phyloP scores from a whole-genome alignment of 305 asterid genomes.

The Fraxinus latifolia region DNA sequence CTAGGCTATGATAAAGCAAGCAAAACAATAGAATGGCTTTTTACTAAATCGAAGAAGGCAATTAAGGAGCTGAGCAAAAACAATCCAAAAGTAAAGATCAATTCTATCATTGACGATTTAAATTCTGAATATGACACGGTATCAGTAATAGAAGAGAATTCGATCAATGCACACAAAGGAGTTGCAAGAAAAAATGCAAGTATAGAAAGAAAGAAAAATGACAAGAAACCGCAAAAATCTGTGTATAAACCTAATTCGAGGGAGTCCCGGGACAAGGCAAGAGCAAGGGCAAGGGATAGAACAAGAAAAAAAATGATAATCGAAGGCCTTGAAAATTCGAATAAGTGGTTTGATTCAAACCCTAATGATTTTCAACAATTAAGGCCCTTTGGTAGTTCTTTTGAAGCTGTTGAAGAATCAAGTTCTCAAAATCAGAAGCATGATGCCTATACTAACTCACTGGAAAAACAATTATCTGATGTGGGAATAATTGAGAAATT shows the following conservation, averaged over 20 bases:
- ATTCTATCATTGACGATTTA: background rate
- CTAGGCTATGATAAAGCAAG: slow-evolving; percentile 64
- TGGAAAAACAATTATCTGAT: slow-evolving; percentile 31
- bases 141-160: background rate
- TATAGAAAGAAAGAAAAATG: background rate
- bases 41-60: slow-evolving; percentile 47
- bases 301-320: slow-evolving; percentile 45
- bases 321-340: slow-evolving; percentile 11
- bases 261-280: slow-evolving; percentile 54
- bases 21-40: slow-evolving; percentile 67
- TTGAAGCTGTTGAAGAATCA: slow-evolving; percentile 19
- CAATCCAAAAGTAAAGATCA: slow-evolving; percentile 26
- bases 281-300: slow-evolving; percentile 49
- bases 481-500: slow-evolving; percentile 39
- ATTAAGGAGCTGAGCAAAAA: slow-evolving; percentile 45
- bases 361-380: slow-evolving; percentile 33
- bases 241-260: background rate
- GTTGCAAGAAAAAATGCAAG: background rate
- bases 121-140: background rate
- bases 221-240: background rate
- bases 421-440: slow-evolving; percentile 18
- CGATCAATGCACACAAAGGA: background rate
- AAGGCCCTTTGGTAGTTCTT: slow-evolving; percentile 1
- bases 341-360: slow-evolving; percentile 28
- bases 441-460: slow-evolving; percentile 13